Percentiles rank a stretch among this genome's conserved stretches.
These are phyloP conservation scores for Vickermania ingenoplastis DNA, from an alignment of 208 protist genomes.

Conservation along the genomic window DNA sequence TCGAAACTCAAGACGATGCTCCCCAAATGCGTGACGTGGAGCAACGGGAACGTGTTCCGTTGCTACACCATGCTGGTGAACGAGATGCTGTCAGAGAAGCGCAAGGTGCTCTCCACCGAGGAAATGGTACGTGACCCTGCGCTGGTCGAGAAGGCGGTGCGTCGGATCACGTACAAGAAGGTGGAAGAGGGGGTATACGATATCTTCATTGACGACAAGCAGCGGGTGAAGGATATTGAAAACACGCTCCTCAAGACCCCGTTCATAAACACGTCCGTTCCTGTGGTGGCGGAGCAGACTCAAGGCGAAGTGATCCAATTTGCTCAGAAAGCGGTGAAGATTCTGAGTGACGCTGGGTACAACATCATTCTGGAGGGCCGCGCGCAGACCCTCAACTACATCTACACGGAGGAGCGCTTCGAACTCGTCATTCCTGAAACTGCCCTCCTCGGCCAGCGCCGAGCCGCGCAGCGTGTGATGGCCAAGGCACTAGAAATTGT, in stretches of 20 bases:
- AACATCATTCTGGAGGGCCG: constrained; percentile 89
- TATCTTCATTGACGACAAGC: constrained; percentile 53
- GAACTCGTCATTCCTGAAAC: constrained; percentile 79
- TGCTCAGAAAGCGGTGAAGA: constrained; percentile 41
- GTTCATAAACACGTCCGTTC: constrained; percentile 61
- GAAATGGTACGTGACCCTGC: constrained; percentile 48
- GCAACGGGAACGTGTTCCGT: constrained; percentile 90
- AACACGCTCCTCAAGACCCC: constrained; percentile 85
- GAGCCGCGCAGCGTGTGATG: constrained; percentile 86
- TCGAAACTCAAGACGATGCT: constrained; percentile 55
- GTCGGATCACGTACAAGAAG: constrained; percentile 57
- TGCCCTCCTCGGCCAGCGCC: constrained; percentile 62
- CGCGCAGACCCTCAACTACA: constrained; percentile 84
- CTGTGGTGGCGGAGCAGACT: constrained; percentile 84
- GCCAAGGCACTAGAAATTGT: constrained; percentile 51
- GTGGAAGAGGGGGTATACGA: constrained; percentile 42
- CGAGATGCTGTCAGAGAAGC: constrained; percentile 37
- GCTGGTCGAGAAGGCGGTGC: constrained; percentile 21
- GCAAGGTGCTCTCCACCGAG: constrained; percentile 33
- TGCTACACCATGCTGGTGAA: constrained; percentile 79
- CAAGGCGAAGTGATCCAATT: constrained; percentile 90
- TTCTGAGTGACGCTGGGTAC: constrained; percentile 62
- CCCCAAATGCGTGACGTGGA: constrained; percentile 81
- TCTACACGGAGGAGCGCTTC: constrained; percentile 71
- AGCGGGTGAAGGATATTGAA: constrained; percentile 67